Percentiles rank a stretch among this genome's conserved stretches.
phyloP scores from a whole-genome alignment of 164 flowering plant genomes.

The Berberis vulgaris region DNA sequence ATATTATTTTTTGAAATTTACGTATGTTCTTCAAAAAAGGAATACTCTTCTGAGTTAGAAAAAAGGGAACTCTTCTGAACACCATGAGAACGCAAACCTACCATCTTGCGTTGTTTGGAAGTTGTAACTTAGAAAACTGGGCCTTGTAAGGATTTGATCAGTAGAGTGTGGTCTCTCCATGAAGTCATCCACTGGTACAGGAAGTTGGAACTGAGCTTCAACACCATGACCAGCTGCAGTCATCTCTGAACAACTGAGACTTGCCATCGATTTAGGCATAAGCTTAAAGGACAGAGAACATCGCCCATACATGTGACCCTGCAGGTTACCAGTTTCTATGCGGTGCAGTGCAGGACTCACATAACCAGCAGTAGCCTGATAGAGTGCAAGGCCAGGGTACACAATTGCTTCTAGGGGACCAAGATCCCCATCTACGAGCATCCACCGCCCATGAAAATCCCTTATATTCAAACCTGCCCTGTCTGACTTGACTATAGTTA shows the following conservation, averaged over 20 bases:
- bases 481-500: conserved; percentile 75
- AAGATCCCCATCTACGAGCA: conserved; percentile 77
- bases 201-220: conserved; percentile 93
- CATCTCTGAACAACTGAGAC: conserved; percentile 88
- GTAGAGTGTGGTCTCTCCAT: conserved; percentile 83
- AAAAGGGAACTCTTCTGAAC: neutral
- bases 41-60: neutral
- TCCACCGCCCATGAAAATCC: conserved; percentile 77
- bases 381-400: conserved; percentile 89
- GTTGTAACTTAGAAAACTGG: conserved; percentile 43
- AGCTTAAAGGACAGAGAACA: conserved; percentile 83
- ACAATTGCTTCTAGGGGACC: conserved; percentile 90
- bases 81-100: conserved; percentile 16
- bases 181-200: conserved; percentile 90
- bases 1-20: neutral
- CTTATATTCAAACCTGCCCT: conserved; percentile 72
- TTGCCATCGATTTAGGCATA: conserved; percentile 89
- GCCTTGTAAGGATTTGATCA: conserved; percentile 58
- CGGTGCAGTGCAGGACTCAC: conserved; percentile 67
- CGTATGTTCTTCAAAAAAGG: neutral
- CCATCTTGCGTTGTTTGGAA: conserved; percentile 66
- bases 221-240: conserved; percentile 93
- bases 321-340: conserved; percentile 48
- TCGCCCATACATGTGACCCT: conserved; percentile 62
- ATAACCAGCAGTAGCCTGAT: conserved; percentile 94